Evolutionary conservation across 495 filamentous ascomycete genomes (phyloP), one percentile per base, ranked within the genome.

Genomic region (Penicillium bialowiezense): DNA sequence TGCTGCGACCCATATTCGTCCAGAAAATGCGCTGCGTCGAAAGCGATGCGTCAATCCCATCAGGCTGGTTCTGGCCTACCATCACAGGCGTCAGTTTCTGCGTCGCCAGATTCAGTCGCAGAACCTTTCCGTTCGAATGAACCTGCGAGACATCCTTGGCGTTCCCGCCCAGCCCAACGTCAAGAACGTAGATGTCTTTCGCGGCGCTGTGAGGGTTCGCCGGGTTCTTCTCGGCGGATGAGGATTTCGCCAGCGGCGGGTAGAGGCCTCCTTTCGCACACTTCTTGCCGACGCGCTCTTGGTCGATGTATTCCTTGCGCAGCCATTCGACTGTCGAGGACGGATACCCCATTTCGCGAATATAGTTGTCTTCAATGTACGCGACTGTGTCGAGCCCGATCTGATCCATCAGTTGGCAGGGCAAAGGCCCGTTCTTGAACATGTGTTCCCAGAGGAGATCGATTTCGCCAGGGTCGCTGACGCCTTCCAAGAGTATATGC

Each of bases 1-100:
- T 59, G 18, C 49, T 48, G 19, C 41, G 46, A 7, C 78, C 78
- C 76, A 81, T 81, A 46, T 68, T 71, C n/a, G 76, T 76, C 78
- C 77, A 81, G 64, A 74, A 79, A 13, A 83, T 64, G 0, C 65
- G 60, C 17, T 65, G 66, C 0, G 45, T 58, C 2, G 44, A 37
- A 0, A 54, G 51, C 4, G 61, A 66, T 2, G 77, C 45, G 23
- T 69, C 77, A 18, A 80, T 69, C 0, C 77, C 76, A 54, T 81
- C 77, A 0, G 78, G 78, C 3, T 75, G 50, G n/a, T 54, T 50
- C 38, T 69, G 68, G 4, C 58, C 52, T 2, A 54, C 50, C 2
- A 66, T 48, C 1, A 79, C 35, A 0, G 66, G 50, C 1, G 53
- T 54, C 32, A 57, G 44, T 17, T 44, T 63, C 14, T 58, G 50